Evolutionary conservation across 345 rosid species (phyloP), one percentile per base, ranked within the genome.

Genomic region (Eucalyptus cloeziana): DNA sequence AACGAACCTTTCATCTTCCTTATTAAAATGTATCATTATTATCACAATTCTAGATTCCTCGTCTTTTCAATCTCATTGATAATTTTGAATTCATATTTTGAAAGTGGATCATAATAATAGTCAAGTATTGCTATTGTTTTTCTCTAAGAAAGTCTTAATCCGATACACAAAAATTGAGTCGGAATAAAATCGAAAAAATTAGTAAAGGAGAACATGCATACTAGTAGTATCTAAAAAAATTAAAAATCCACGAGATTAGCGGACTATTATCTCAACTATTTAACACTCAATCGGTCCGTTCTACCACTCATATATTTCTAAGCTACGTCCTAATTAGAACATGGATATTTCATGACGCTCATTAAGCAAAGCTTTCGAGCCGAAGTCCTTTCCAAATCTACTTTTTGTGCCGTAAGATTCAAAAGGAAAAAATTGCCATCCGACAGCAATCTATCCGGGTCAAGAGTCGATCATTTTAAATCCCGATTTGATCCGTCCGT

Each of bases 201-300:
- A n/a, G 40, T 7, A 15, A 64, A 14, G 16, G 76, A 14, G 10
- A n/a, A 14, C 19, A 64, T 64, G 19, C 19, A 0, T 14, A 14
- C 10, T 8, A 64, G 2, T 8, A 64, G 2, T n/a, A n/a, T n/a
- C 19, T 13, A n/a, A 64, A 62, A 62, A 62, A 62, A 30, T 6
- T 12, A 27, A 30, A 13, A 27, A 62, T 27, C 0, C 31, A 62
- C 1, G 69, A 30, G 33, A 62, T 62, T 27, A 30, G 4, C 5
- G 0, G 15, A 62, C 31, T 27, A 62, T 3, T 6, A 62, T 62
- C 69, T 62, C 31, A 30, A 62, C 62, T 56, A 56, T 1, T 62
- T 62, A 62, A 13, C 69, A 30, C 33, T 30, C 1, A 8, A 62
- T 27, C 0, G 3, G 16, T 30, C 0, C 1, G 0, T n/a, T n/a